Percentiles rank a stretch among this genome's conserved stretches.
Conservation (phyloP, 2,329 filamentous ascomycete species). For the Dactylella cylindrospora region DNA sequence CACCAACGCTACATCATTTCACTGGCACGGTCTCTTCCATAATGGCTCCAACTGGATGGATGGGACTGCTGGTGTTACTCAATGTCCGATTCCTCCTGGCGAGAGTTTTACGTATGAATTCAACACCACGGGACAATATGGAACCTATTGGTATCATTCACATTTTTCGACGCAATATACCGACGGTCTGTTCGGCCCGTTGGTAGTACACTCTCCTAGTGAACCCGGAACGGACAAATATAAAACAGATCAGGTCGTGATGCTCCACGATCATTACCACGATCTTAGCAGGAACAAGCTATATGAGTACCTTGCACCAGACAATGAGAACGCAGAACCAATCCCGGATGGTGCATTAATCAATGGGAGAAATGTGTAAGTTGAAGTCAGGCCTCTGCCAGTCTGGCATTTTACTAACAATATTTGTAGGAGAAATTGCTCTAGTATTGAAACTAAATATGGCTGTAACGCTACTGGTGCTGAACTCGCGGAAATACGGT, state of each 20-base stretch:
- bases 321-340: slow-evolving; percentile 64
- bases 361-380: slow-evolving; percentile 56
- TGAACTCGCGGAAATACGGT: slow-evolving; percentile 54
- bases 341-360: slow-evolving; percentile 67
- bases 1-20: slow-evolving; percentile 66
- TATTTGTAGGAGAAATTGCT: slow-evolving; percentile 33
- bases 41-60: slow-evolving; percentile 76
- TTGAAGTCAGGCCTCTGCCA: background rate
- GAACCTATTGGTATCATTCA: slow-evolving; percentile 65
- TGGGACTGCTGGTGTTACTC: slow-evolving; percentile 67
- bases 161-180: slow-evolving; percentile 67
- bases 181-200: slow-evolving; percentile 67
- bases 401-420: slow-evolving; percentile 1
- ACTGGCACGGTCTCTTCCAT: slow-evolving; percentile 78
- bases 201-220: slow-evolving; percentile 65
- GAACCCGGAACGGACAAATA: slow-evolving; percentile 60
- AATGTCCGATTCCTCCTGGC: slow-evolving; percentile 67
- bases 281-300: slow-evolving; percentile 58
- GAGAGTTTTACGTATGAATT: slow-evolving; percentile 68
- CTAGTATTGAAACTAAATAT: slow-evolving; percentile 33
- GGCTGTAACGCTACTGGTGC: slow-evolving; percentile 30
- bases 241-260: slow-evolving; percentile 63
- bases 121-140: slow-evolving; percentile 59
- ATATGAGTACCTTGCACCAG: slow-evolving; percentile 59
- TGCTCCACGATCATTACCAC: slow-evolving; percentile 75